Evolutionary conservation across 768 basidiomycete species (phyloP).

Genomic region (Leccinum boreale): DNA sequence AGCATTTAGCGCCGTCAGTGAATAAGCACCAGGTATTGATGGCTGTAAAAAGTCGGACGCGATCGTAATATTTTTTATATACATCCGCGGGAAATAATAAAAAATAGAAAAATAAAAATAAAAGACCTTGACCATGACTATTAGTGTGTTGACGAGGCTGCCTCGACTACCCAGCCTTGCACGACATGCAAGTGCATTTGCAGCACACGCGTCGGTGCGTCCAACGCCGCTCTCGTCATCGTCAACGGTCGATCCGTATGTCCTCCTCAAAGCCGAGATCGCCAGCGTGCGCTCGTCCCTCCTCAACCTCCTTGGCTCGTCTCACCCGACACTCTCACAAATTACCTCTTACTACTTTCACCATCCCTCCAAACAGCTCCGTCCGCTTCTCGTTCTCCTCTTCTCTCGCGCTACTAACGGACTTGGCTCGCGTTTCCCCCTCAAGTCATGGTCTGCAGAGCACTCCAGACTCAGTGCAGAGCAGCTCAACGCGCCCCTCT

Average conservation of each 20-base stretch:
- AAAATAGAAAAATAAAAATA: slow-evolving; percentile 7
- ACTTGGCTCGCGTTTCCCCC: slow-evolving; percentile 61
- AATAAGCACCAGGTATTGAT: slow-evolving; percentile 35
- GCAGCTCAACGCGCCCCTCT: slow-evolving; percentile 78
- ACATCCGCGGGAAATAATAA: slow-evolving; percentile 26
- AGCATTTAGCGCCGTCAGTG: slow-evolving; percentile 35
- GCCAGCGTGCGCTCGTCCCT: slow-evolving; percentile 66
- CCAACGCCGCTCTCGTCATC: slow-evolving; percentile 18
- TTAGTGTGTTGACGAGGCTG: slow-evolving; percentile 5
- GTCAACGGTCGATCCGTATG: slow-evolving; percentile 54
- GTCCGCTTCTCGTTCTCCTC: slow-evolving; percentile 85
- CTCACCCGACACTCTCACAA: slow-evolving; percentile 82
- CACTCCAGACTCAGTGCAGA: slow-evolving; percentile 49
- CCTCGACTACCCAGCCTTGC: slow-evolving; percentile 8
- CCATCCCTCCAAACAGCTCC: slow-evolving; percentile 84
- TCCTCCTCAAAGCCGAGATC: slow-evolving; percentile 72
- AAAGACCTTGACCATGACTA: slow-evolving; percentile 20
- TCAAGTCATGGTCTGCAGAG: slow-evolving; percentile 62
- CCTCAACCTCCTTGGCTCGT: slow-evolving; percentile 76
- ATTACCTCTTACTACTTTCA: slow-evolving; percentile 93
- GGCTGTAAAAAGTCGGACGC: slow-evolving; percentile 24
- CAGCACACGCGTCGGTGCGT: slow-evolving; percentile 21
- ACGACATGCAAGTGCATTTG: slow-evolving; percentile 37
- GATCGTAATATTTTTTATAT: not conserved
- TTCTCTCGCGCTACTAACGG: slow-evolving; percentile 94